These are phyloP conservation scores for Paramecium octaurelia DNA, from an alignment of 73 alveolate species.

Conservation along the genomic window DNA sequence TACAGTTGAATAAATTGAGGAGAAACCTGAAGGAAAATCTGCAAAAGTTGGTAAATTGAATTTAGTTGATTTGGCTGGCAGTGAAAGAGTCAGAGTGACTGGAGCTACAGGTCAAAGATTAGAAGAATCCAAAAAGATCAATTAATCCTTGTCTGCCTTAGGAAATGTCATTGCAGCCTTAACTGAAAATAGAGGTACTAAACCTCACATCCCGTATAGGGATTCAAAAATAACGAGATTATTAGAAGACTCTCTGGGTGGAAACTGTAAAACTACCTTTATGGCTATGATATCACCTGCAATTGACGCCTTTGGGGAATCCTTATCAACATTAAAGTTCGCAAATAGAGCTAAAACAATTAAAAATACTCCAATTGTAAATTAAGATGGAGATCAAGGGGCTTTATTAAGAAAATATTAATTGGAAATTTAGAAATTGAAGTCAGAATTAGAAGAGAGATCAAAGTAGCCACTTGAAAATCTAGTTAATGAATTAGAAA, in stretches of 20 bases:
- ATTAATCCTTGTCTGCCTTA: slow-evolving; percentile 80
- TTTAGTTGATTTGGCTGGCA: slow-evolving; percentile 89
- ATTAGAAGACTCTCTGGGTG: slow-evolving; percentile 89
- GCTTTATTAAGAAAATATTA: slow-evolving; percentile 96
- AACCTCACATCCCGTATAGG: slow-evolving; percentile 84
- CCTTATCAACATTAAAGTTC: slow-evolving; percentile 94
- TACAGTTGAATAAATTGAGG: slow-evolving; percentile 85
- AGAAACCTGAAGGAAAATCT: slow-evolving; percentile 41
- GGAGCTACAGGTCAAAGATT: slow-evolving; percentile 81
- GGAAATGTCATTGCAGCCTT: slow-evolving; percentile 85
- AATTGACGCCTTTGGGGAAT: slow-evolving; percentile 94
- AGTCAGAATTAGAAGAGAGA: slow-evolving; percentile 90
- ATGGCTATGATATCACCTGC: slow-evolving; percentile 87
- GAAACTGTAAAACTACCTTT: slow-evolving; percentile 74
- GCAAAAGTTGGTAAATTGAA: slow-evolving; percentile 79
- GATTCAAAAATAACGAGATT: slow-evolving; percentile 86
- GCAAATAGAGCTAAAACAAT: slow-evolving; percentile 99
- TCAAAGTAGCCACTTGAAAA: slow-evolving; percentile 66
- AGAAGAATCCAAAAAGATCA: slow-evolving; percentile 85
- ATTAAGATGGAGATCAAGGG: slow-evolving; percentile 95
- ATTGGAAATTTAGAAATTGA: slow-evolving; percentile 91
- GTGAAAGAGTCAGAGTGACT: slow-evolving; percentile 80
- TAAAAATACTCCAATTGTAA: slow-evolving; percentile 92
- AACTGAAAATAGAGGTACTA: slow-evolving; percentile 68
- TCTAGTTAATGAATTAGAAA: slow-evolving; percentile 81